These are phyloP conservation scores for Calonectria pteridis DNA, from an alignment of 2,329 filamentous ascomycete species.

Conservation along the genomic window DNA sequence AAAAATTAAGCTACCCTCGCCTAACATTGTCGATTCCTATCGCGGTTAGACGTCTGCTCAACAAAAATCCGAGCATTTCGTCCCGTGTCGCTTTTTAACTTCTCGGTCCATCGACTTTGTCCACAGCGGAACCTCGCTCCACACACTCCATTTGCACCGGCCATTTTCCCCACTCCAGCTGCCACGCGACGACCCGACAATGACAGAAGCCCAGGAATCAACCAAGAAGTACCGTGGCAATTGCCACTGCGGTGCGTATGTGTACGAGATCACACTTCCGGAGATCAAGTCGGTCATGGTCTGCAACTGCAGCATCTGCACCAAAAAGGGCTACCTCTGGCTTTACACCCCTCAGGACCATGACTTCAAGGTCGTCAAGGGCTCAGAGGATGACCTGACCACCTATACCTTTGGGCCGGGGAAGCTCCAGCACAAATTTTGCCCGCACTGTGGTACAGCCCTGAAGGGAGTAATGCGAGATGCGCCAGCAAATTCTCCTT, in stretches of 20 bases:
- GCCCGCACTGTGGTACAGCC: slow-evolving; percentile 61
- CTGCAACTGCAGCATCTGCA: slow-evolving; percentile 78
- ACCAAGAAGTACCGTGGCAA: slow-evolving; percentile 64
- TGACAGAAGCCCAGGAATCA: slow-evolving; percentile 21
- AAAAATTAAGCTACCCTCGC: background rate
- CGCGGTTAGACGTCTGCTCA: background rate
- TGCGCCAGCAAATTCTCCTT: slow-evolving; percentile 45
- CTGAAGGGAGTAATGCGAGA: slow-evolving; percentile 50
- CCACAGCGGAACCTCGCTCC: background rate
- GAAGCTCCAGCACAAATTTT: slow-evolving; percentile 64
- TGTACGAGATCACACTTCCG: slow-evolving; percentile 65
- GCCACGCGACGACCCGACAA: background rate
- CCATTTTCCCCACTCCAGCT: background rate
- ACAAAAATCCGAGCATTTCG: background rate
- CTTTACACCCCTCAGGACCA: slow-evolving; percentile 46
- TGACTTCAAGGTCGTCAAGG: slow-evolving; percentile 61
- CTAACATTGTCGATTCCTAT: background rate
- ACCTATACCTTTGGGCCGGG: slow-evolving; percentile 59
- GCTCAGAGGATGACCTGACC: slow-evolving; percentile 54
- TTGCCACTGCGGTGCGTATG: slow-evolving; percentile 68
- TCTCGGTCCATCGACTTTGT: background rate
- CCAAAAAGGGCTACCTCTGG: slow-evolving; percentile 61
- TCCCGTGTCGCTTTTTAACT: background rate
- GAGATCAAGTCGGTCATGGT: slow-evolving; percentile 68
- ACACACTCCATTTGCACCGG: background rate